Conservation (phyloP, 148 eudicot genomes). For the Drosera capensis region DNA sequence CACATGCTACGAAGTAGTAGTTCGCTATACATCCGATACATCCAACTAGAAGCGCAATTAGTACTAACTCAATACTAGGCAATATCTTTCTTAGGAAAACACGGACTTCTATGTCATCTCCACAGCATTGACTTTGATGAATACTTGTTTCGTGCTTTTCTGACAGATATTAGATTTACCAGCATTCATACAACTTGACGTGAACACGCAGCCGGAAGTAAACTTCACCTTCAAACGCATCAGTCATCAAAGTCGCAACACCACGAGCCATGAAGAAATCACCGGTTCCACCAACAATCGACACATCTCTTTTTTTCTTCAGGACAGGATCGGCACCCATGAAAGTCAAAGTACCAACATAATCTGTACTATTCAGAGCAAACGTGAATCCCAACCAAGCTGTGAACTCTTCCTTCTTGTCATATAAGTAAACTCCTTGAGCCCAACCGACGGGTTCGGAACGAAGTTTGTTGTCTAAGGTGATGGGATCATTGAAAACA, state of each 20-base stretch:
- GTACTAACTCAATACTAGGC: no score
- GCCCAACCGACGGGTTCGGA: slow-evolving; percentile 48
- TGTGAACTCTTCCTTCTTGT: slow-evolving; percentile 25
- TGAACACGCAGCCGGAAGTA: slow-evolving; percentile 49
- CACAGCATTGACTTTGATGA: no score
- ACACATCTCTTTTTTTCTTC: slow-evolving; percentile 56
- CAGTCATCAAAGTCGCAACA: slow-evolving; percentile 49
- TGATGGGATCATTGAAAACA: slow-evolving; percentile 67
- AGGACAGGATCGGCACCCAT: slow-evolving; percentile 54
- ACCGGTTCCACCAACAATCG: slow-evolving; percentile 65
- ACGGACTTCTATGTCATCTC: no score
- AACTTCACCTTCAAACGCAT: slow-evolving; percentile 42
- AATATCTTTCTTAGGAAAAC: no score
- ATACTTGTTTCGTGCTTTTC: no score
- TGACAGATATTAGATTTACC: no score
- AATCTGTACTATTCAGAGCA: slow-evolving; percentile 33
- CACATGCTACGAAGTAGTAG: no score
- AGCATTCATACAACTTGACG: slow-evolving; percentile 55
- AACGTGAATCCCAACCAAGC: slow-evolving; percentile 51
- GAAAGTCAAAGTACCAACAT: slow-evolving; percentile 36
- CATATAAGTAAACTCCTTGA: slow-evolving; percentile 53
- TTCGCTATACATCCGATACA: no score
- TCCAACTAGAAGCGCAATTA: no score
- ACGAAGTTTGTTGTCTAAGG: slow-evolving; percentile 36
- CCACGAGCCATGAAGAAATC: slow-evolving; percentile 75